A percentile compares a stretch with the other conserved stretches of the same genome.
Conservation (phyloP, 495 filamentous ascomycete species). For the Neurospora sp. region DNA sequence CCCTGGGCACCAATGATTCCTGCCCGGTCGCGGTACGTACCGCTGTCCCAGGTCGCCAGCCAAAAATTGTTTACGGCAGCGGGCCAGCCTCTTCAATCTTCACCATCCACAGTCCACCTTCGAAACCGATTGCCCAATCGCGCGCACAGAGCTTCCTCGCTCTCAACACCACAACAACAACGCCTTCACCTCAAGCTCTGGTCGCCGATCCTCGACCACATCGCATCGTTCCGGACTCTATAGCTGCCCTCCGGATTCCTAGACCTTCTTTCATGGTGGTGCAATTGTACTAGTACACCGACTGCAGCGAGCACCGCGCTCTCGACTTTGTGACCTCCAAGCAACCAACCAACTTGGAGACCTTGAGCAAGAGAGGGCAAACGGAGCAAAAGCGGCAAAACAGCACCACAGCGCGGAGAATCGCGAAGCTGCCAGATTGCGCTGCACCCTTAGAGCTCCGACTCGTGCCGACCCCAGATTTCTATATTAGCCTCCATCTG, state of each 20-base stretch:
- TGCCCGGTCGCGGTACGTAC: conserved; percentile 4
- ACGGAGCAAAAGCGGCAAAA: neutral
- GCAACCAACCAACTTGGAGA: neutral
- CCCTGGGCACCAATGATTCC: conserved; percentile 17
- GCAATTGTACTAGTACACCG: conserved; percentile 8
- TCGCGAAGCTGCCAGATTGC: neutral
- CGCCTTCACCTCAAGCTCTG: neutral
- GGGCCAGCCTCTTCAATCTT: conserved; percentile 12
- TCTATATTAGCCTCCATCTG: neutral
- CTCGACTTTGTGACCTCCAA: neutral
- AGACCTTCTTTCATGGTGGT: conserved; percentile 11
- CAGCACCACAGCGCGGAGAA: neutral
- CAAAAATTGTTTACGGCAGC: conserved; percentile 28
- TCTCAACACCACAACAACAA: conserved; percentile 6
- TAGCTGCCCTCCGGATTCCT: neutral
- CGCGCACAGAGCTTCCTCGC: conserved; percentile 1
- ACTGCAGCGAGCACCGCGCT: conserved; percentile 5
- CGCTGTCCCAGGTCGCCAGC: neutral
- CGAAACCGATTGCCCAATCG: neutral
- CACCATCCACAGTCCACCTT: neutral
- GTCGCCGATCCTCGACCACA: neutral
- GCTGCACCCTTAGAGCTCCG: neutral
- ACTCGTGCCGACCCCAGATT: neutral
- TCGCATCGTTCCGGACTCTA: neutral
- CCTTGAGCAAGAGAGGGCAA: neutral